phyloP scores from a whole-genome alignment of 2,329 filamentous ascomycete species.

The Xylaria sp. region DNA sequence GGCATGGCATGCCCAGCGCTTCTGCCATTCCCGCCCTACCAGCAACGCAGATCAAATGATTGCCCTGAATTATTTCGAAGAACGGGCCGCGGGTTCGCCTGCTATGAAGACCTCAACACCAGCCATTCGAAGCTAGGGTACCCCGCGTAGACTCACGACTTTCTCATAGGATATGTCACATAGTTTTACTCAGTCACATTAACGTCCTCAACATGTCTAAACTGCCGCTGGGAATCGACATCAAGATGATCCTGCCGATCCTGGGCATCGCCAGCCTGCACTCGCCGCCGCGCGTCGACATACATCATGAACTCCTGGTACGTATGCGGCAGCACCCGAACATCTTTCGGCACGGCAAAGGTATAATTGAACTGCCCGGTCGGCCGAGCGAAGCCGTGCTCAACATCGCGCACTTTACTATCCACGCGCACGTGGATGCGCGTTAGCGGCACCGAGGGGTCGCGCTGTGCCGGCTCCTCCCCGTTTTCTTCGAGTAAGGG shows the following conservation, averaged over 20 bases:
- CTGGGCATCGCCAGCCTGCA: constrained; percentile 42
- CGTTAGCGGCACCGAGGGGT: constrained; percentile 40
- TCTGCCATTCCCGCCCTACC: too few relatives aligned
- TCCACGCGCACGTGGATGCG: constrained; percentile 74
- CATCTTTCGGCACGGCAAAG: constrained; percentile 46
- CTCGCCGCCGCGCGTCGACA: constrained; percentile 49
- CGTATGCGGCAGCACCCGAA: constrained; percentile 46
- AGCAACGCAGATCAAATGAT: too few relatives aligned
- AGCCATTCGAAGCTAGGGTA: not conserved
- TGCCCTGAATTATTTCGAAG: too few relatives aligned
- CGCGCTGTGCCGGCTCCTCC: constrained; percentile 46
- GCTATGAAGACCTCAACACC: too few relatives aligned
- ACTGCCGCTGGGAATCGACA: not conserved
- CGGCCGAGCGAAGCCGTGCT: constrained; percentile 63
- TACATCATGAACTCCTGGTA: constrained; percentile 53
- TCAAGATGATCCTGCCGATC: constrained; percentile 22
- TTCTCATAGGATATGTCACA: too few relatives aligned
- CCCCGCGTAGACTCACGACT: not conserved
- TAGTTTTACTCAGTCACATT: constrained; percentile 14
- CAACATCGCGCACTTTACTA: constrained; percentile 73
- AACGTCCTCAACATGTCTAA: not conserved
- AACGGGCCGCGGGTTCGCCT: too few relatives aligned
- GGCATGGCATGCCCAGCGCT: too few relatives aligned
- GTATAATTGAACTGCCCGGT: constrained; percentile 81
- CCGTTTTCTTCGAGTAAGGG: constrained; percentile 52